Conservation (phyloP, 768 basidiomycete species). For the Trametes meyenii region DNA sequence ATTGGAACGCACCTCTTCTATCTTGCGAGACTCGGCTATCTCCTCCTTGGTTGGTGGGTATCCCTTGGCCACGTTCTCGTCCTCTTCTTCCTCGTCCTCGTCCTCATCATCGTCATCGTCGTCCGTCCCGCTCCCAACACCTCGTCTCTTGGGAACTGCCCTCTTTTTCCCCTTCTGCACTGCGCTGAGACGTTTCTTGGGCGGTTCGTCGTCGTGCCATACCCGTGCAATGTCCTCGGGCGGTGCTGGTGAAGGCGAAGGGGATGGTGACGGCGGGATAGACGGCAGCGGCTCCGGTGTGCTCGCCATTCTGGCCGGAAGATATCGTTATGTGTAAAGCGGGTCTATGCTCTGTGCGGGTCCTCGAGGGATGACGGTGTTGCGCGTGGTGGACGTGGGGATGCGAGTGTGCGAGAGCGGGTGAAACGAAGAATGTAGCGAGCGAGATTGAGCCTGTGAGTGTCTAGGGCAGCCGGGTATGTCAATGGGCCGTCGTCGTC, state of each 20-base stretch:
- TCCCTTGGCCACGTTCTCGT: constrained; percentile 33
- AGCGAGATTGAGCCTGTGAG: too few relatives aligned
- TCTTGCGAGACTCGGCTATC: constrained; percentile 63
- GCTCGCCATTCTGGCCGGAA: constrained; percentile 12
- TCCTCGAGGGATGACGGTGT: background rate
- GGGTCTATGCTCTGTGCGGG: background rate
- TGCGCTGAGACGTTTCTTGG: background rate
- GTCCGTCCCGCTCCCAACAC: constrained; percentile 33
- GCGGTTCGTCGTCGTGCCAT: constrained; percentile 35
- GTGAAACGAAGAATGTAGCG: too few relatives aligned
- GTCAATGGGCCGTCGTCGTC: too few relatives aligned
- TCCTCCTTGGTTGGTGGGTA: constrained; percentile 76
- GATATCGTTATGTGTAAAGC: background rate
- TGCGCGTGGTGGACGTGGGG: too few relatives aligned
- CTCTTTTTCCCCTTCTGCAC: background rate
- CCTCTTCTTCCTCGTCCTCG: constrained; percentile 26
- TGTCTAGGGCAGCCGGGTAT: too few relatives aligned
- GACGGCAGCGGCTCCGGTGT: constrained; percentile 35
- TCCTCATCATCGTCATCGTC: constrained; percentile 25
- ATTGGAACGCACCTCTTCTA: constrained; percentile 63
- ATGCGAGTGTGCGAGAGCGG: too few relatives aligned
- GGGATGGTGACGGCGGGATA: constrained; percentile 37
- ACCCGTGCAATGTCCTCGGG: constrained; percentile 41
- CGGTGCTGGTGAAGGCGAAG: background rate
- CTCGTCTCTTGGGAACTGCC: constrained; percentile 33